phyloP scores from a whole-genome alignment of 1,139 yeast species.

The Candida pseudocylindracea region DNA sequence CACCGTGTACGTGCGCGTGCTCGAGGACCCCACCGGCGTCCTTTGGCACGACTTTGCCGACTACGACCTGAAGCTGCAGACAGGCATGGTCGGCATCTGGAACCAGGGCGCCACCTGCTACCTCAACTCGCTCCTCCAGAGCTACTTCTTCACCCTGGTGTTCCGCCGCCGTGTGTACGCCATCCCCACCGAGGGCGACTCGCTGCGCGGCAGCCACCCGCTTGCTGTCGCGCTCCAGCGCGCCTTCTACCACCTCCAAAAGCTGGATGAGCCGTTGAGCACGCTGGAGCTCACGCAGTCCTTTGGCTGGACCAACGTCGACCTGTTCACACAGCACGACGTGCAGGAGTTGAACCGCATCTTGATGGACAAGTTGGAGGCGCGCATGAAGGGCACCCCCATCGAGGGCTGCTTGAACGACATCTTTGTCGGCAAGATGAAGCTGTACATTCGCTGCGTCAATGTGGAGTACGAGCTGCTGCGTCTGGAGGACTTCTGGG shows the following conservation, averaged over 20 bases:
- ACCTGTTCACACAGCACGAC: conserved; percentile 94
- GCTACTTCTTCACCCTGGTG: conserved; percentile 65
- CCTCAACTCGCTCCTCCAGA: conserved; percentile 74
- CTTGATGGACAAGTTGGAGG: conserved; percentile 82
- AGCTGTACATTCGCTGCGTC: conserved; percentile 79
- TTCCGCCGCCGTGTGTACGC: conserved; percentile 76
- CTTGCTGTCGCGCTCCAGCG: conserved; percentile 50
- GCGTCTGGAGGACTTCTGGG: conserved; percentile 93
- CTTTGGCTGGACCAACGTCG: conserved; percentile 94
- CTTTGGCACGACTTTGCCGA: conserved; percentile 75
- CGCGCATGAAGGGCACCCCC: conserved; percentile 74
- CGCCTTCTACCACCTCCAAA: conserved; percentile 58
- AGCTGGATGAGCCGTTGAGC: conserved; percentile 55
- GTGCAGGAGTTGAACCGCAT: conserved; percentile 93
- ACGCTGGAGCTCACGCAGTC: conserved; percentile 75
- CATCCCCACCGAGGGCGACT: conserved; percentile 48
- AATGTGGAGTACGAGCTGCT: conserved; percentile 92
- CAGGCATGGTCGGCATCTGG: conserved; percentile 83
- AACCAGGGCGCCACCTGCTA: conserved; percentile 98
- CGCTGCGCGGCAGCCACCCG: conserved; percentile 30
- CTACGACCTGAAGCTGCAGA: conserved; percentile 69
- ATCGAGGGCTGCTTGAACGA: conserved; percentile 67
- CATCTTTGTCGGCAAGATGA: conserved; percentile 92
- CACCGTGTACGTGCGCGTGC: conserved; percentile 53
- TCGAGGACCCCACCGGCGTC: conserved; percentile 81